Percentiles rank a stretch among this genome's conserved stretches.
These are phyloP conservation scores for Solanum chacoense DNA, from an alignment of 305 asterid genomes.

Conservation along the genomic window DNA sequence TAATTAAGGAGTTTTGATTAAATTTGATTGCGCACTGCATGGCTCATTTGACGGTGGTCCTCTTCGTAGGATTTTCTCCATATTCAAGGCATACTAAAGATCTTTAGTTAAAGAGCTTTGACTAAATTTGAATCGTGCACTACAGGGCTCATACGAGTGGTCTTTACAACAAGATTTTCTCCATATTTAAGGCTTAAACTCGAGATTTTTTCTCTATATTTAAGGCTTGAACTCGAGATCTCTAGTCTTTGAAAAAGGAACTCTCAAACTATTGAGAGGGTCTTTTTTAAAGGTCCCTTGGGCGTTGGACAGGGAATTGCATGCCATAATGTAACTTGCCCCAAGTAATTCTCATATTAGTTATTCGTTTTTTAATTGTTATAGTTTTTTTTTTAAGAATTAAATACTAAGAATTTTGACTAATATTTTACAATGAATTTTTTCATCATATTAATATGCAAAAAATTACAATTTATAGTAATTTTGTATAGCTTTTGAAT, in stretches of 20 bases:
- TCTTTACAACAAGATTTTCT: no score
- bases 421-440: no score
- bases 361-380: no score
- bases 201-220: no score
- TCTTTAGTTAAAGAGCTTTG: neutral
- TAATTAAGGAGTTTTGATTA: no score
- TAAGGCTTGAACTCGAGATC: fast-evolving
- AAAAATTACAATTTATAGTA: neutral
- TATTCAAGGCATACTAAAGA: fast-evolving
- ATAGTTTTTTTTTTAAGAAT: no score
- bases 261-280: neutral
- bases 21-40: neutral
- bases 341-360: neutral
- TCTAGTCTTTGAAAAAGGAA: fast-evolving
- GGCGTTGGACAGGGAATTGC: neutral
- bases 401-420: fast-evolving
- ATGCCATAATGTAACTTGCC: neutral
- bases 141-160: fast-evolving
- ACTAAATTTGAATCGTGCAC: neutral
- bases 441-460: no score
- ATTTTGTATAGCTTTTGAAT: no score
- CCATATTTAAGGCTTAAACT: no score
- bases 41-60: fast-evolving
- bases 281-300: neutral
- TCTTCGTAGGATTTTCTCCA: neutral